phyloP scores from a whole-genome alignment of 1,139 yeast species.

The Nakaseomyces kungkrabaensis region DNA sequence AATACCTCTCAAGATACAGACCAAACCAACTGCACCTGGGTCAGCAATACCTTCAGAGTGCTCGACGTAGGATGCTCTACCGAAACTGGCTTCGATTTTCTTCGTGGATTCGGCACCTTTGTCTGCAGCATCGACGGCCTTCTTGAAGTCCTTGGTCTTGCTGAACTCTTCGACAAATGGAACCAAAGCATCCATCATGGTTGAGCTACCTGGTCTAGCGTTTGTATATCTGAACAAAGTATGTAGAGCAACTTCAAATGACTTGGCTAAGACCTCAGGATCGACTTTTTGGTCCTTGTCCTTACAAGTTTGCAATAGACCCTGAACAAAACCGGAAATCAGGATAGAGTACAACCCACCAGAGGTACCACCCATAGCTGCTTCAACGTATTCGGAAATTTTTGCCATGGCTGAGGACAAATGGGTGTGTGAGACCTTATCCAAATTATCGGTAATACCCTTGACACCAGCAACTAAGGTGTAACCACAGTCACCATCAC shows the following conservation, averaged over 20 bases:
- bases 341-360: constrained; percentile 88
- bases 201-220: constrained; percentile 85
- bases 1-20: constrained; percentile 53
- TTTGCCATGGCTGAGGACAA: constrained; percentile 48
- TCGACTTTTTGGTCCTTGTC: constrained; percentile 30
- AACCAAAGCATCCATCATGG: constrained; percentile 76
- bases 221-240: constrained; percentile 71
- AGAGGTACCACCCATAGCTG: constrained; percentile 92
- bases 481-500: constrained; percentile 97
- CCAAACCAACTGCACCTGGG: constrained; percentile 85
- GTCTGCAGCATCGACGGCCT: constrained; percentile 60
- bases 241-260: constrained; percentile 44
- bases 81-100: constrained; percentile 71
- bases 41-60: constrained; percentile 64
- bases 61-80: constrained; percentile 85
- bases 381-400: constrained; percentile 71
- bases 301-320: constrained; percentile 31
- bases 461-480: constrained; percentile 77
- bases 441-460: constrained; percentile 50
- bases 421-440: constrained; percentile 37
- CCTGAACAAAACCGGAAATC: constrained; percentile 55
- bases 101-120: constrained; percentile 71
- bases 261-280: constrained; percentile 31
- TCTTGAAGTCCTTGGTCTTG: constrained; percentile 39
- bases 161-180: constrained; percentile 67